Evolutionary conservation across 2,329 filamentous ascomycete genomes (phyloP).

Genomic region (Cryphonectria radicalis): DNA sequence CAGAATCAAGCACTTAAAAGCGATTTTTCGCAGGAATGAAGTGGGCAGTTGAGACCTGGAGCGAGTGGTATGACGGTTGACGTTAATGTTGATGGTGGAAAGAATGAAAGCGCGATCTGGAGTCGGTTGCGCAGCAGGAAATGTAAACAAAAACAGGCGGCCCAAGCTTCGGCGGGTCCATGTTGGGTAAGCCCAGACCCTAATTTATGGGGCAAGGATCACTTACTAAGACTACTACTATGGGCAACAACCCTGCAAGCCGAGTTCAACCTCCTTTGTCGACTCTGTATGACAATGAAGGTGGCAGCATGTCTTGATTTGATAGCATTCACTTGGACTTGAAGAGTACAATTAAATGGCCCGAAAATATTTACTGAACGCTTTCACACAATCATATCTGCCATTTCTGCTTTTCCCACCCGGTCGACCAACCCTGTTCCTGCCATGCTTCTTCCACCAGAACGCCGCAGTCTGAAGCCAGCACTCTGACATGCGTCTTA

Average conservation of each 20-base stretch:
- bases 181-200: background rate
- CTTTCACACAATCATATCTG: background rate
- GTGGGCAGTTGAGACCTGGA: background rate
- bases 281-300: background rate
- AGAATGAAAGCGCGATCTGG: constrained; percentile 18
- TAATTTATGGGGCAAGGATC: background rate
- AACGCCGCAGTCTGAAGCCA: background rate
- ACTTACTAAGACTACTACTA: background rate
- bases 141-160: constrained; percentile 26
- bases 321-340: background rate
- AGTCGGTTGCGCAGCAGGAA: constrained; percentile 20
- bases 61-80: constrained; percentile 25
- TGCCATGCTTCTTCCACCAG: background rate
- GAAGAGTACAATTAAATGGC: background rate
- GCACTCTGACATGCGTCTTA: background rate
- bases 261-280: background rate
- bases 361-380: background rate
- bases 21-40: background rate
- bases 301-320: background rate
- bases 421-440: no score
- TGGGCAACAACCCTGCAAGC: background rate
- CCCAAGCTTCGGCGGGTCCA: constrained; percentile 10
- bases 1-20: background rate
- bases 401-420: no score
- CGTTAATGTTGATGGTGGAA: constrained; percentile 14